phyloP scores from a whole-genome alignment of 148 eudicot genomes.

The Bassia scoparia region DNA sequence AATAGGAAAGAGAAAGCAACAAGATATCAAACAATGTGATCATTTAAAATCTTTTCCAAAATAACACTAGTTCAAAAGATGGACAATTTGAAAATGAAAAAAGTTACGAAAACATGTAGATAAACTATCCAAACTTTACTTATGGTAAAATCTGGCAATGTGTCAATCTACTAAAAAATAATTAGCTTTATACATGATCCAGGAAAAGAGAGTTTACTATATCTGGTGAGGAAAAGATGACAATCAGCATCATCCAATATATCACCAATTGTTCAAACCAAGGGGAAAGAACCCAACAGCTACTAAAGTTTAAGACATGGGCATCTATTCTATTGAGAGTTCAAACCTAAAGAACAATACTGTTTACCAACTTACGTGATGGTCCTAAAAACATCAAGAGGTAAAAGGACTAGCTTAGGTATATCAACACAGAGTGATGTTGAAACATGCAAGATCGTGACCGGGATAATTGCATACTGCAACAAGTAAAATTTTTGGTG shows the following conservation, averaged over 20 bases:
- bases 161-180: not conserved
- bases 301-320: not conserved
- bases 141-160: not conserved
- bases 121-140: not conserved
- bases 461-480: not conserved
- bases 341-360: not conserved
- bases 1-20: not conserved
- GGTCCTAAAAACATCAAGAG: constrained; percentile 2
- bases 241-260: not conserved
- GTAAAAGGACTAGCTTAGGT: not conserved
- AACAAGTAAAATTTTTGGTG: not conserved
- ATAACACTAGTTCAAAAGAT: not conserved
- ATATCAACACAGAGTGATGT: not conserved
- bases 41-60: not conserved
- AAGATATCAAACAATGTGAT: not conserved
- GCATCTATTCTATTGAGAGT: not conserved
- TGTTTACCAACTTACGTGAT: not conserved
- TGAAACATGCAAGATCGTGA: not conserved
- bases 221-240: not conserved
- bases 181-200: not conserved
- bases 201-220: too few species aligned
- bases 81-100: not conserved
- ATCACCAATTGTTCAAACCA: not conserved
- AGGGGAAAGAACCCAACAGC: not conserved
- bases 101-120: too few species aligned